A percentile compares a stretch with the other conserved stretches of the same genome.
Conservation (phyloP, 495 filamentous ascomycete genomes). For the Evernia prunastri region DNA sequence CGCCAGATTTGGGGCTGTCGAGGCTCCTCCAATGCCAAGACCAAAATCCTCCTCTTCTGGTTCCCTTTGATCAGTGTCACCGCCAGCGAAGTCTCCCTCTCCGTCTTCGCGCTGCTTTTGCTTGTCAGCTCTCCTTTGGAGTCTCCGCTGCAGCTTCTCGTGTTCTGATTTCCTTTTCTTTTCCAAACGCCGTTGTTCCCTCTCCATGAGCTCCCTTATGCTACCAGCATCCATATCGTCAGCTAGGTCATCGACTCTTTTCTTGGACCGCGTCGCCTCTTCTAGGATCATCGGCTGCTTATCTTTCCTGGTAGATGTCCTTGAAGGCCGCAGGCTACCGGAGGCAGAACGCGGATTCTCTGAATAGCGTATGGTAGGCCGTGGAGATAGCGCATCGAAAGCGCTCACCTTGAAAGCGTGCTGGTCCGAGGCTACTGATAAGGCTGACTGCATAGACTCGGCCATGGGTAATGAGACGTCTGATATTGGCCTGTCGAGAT, state of each 20-base stretch:
- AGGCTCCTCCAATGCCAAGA: slow-evolving; percentile 12
- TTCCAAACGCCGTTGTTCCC: slow-evolving; percentile 71
- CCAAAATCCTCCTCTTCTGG: slow-evolving; percentile 13
- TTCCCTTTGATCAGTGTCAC: not conserved
- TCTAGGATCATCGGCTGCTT: slow-evolving; percentile 51
- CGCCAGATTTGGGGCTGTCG: slow-evolving; percentile 10
- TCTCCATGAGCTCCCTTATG: slow-evolving; percentile 74
- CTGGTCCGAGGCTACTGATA: slow-evolving; percentile 62
- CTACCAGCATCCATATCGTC: slow-evolving; percentile 74
- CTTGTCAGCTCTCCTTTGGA: slow-evolving; percentile 64
- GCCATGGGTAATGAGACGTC: slow-evolving; percentile 66
- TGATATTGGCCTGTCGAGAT: slow-evolving; percentile 57
- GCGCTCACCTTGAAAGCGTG: slow-evolving; percentile 69
- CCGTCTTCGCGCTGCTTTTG: slow-evolving; percentile 39
- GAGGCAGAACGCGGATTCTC: slow-evolving; percentile 49
- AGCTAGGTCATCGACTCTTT: slow-evolving; percentile 71
- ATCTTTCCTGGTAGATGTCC: slow-evolving; percentile 37
- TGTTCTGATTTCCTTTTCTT: slow-evolving; percentile 65
- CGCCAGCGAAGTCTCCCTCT: slow-evolving; percentile 34
- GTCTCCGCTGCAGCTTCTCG: slow-evolving; percentile 59
- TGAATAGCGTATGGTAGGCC: slow-evolving; percentile 70
- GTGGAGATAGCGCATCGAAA: slow-evolving; percentile 67
- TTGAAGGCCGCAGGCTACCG: slow-evolving; percentile 34
- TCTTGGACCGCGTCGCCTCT: slow-evolving; percentile 58
- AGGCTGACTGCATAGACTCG: slow-evolving; percentile 65